Evolutionary conservation across 768 basidiomycete species (phyloP).

Genomic region (Tephrocybe rancida): DNA sequence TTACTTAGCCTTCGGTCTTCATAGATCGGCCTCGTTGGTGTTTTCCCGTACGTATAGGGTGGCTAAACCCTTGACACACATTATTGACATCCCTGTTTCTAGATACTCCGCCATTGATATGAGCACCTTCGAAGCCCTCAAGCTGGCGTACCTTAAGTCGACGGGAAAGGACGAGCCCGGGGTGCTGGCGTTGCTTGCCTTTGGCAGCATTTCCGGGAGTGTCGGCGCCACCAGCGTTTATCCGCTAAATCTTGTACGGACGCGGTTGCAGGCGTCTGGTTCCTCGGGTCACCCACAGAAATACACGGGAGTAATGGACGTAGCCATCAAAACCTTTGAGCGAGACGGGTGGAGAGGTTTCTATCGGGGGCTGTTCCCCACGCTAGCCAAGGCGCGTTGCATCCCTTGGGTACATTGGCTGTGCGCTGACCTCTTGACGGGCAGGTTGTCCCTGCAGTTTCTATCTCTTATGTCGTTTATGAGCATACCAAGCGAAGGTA

Average conservation of each 20-base stretch:
- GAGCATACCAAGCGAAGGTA: constrained; percentile 83
- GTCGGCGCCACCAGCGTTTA: constrained; percentile 95
- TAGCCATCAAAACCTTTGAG: constrained; percentile 74
- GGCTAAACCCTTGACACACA: background rate
- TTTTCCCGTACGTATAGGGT: constrained; percentile 76
- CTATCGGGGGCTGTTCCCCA: constrained; percentile 91
- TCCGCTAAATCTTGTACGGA: constrained; percentile 89
- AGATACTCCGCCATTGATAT: constrained; percentile 96
- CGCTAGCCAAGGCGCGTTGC: constrained; percentile 78
- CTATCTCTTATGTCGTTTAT: constrained; percentile 95
- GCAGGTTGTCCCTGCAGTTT: constrained; percentile 94
- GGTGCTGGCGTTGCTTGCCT: constrained; percentile 82
- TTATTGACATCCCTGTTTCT: constrained; percentile 1
- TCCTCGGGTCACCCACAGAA: constrained; percentile 92
- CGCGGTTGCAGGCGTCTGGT: constrained; percentile 94
- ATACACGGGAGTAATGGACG: constrained; percentile 89
- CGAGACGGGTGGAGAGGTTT: constrained; percentile 93
- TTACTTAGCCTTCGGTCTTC: constrained; percentile 13
- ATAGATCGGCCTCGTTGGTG: constrained; percentile 92
- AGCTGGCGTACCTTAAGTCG: constrained; percentile 85
- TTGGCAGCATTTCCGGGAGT: constrained; percentile 91
- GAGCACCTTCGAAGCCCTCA: constrained; percentile 96
- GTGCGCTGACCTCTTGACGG: background rate
- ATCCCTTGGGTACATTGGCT: background rate
- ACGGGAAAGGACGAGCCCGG: constrained; percentile 90